A percentile compares a stretch with the other conserved stretches of the same genome.
Evolutionary conservation across 768 basidiomycete species (phyloP).

Genomic region (Sporobolomyces pararoseus): DNA sequence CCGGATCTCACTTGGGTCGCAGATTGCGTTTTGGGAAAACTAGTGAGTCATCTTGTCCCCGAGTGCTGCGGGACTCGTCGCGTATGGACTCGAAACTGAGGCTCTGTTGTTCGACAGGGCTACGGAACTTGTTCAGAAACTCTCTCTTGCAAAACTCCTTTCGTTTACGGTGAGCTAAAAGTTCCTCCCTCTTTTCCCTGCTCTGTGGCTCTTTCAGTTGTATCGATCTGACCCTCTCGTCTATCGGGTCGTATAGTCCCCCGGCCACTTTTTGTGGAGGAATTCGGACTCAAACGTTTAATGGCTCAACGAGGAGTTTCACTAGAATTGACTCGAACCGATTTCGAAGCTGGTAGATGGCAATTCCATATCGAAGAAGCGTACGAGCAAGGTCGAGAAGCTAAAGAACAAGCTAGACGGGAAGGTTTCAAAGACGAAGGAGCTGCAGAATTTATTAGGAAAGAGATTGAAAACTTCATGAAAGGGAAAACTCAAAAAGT

Average conservation of each 20-base stretch:
- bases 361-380: slow-evolving; percentile 52
- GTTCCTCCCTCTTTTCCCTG: not conserved
- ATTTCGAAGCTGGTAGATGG: slow-evolving; percentile 43
- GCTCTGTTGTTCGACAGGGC: slow-evolving; percentile 53
- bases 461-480: slow-evolving; percentile 44
- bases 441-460: slow-evolving; percentile 38
- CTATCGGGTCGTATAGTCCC: slow-evolving; percentile 53
- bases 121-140: slow-evolving; percentile 79
- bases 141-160: slow-evolving; percentile 69
- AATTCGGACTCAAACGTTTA: slow-evolving; percentile 66
- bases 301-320: slow-evolving; percentile 65
- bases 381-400: slow-evolving; percentile 55
- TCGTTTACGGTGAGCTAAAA: slow-evolving; percentile 69
- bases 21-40: slow-evolving; percentile 72
- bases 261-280: slow-evolving; percentile 73
- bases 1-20: slow-evolving; percentile 70
- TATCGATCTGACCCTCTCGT: not conserved
- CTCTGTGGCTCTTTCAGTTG: slow-evolving; percentile 43
- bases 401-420: slow-evolving; percentile 51
- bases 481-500: not conserved
- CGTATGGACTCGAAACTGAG: not conserved
- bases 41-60: slow-evolving; percentile 52
- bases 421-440: slow-evolving; percentile 24
- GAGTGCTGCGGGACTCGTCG: not conserved
- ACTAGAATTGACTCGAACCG: slow-evolving; percentile 62